A percentile compares a stretch with the other conserved stretches of the same genome.
phyloP scores from a whole-genome alignment of 306 rosid genomes.

The Prunus mume region DNA sequence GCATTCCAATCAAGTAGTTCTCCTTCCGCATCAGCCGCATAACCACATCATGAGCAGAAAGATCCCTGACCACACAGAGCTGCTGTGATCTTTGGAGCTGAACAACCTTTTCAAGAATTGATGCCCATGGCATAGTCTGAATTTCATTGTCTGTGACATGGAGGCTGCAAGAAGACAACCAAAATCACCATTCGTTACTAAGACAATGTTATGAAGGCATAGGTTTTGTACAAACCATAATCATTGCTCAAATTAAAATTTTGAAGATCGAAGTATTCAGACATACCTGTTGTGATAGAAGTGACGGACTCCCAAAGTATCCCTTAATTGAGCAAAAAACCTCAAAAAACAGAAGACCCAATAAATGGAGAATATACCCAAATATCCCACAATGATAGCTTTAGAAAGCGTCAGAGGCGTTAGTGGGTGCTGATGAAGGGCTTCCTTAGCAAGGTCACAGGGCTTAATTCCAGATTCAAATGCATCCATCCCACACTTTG shows the following conservation, averaged over 20 bases:
- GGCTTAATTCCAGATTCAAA: slow-evolving; percentile 87
- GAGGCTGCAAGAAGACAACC: slow-evolving; percentile 58
- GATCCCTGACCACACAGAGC: slow-evolving; percentile 85
- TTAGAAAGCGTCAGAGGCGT: slow-evolving; percentile 69
- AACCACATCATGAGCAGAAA: slow-evolving; percentile 85
- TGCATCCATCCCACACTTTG: slow-evolving; percentile 97
- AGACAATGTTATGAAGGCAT: not conserved
- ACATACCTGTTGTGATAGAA: slow-evolving; percentile 74
- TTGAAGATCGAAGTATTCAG: not conserved
- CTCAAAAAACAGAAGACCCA: slow-evolving; percentile 91
- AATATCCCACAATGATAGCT: slow-evolving; percentile 80
- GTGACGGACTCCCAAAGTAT: slow-evolving; percentile 66
- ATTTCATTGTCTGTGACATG: slow-evolving; percentile 77
- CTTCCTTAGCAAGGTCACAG: slow-evolving; percentile 91
- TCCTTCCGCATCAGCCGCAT: slow-evolving; percentile 98
- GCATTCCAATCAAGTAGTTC: slow-evolving; percentile 91
- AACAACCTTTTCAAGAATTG: slow-evolving; percentile 79
- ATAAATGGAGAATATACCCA: slow-evolving; percentile 80
- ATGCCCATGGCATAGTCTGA: slow-evolving; percentile 96
- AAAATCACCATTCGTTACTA: slow-evolving; percentile 9
- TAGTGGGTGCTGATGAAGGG: slow-evolving; percentile 77
- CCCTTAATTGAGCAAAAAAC: slow-evolving; percentile 79
- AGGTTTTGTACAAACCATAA: not conserved
- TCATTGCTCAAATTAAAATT: slow-evolving; percentile 2
- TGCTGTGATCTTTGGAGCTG: slow-evolving; percentile 60